A percentile compares a stretch with the other conserved stretches of the same genome.
Evolutionary conservation across 768 basidiomycete genomes (phyloP).

Genomic region (Lactarius hatsudake): DNA sequence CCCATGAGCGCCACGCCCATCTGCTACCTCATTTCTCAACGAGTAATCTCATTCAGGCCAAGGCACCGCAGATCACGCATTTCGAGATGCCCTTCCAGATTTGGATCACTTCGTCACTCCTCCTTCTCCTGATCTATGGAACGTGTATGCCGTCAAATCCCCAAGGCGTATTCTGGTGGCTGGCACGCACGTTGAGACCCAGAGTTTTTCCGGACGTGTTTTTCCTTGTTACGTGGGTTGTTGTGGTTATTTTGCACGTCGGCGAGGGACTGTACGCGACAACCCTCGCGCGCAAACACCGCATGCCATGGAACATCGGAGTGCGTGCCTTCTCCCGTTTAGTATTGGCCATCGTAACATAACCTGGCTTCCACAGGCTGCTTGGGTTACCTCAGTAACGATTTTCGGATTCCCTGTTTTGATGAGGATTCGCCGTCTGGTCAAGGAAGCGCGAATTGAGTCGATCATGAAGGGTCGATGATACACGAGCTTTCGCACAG

Average conservation of each 20-base stretch:
- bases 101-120: slow-evolving; percentile 31
- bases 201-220: slow-evolving; percentile 33
- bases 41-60: slow-evolving; percentile 11
- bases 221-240: slow-evolving; percentile 37
- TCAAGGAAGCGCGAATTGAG: slow-evolving; percentile 69
- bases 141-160: slow-evolving; percentile 32
- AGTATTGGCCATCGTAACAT: neutral
- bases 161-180: slow-evolving; percentile 27
- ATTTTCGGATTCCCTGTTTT: slow-evolving; percentile 55
- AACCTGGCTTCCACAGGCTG: slow-evolving; percentile 37
- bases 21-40: slow-evolving; percentile 1
- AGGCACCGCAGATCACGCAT: slow-evolving; percentile 54
- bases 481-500: neutral
- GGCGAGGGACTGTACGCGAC: slow-evolving; percentile 50
- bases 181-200: slow-evolving; percentile 36
- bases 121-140: slow-evolving; percentile 37
- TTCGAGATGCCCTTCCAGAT: slow-evolving; percentile 47
- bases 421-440: slow-evolving; percentile 50
- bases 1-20: neutral
- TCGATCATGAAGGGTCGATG: slow-evolving; percentile 76
- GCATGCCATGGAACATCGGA: slow-evolving; percentile 42
- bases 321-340: slow-evolving; percentile 34
- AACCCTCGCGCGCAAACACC: slow-evolving; percentile 49
- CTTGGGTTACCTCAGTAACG: slow-evolving; percentile 53
- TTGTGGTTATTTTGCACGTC: slow-evolving; percentile 39